Conservation (phyloP, 129 eudicot species). For the Pseudognaphalium luteoalbum region DNA sequence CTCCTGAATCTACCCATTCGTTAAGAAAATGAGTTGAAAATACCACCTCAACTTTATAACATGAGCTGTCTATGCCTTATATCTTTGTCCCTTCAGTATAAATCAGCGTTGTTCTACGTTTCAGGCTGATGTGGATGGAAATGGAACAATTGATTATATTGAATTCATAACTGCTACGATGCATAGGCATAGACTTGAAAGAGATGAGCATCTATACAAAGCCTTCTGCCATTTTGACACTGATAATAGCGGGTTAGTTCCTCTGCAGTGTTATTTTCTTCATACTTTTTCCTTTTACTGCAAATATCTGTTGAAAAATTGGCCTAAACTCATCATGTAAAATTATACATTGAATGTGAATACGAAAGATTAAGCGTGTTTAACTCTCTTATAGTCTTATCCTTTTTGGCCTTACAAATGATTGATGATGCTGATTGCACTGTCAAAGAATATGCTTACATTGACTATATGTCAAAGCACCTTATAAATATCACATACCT, state of each 20-base stretch:
- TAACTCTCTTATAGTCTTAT: neutral
- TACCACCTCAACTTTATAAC: neutral
- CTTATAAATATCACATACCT: neutral
- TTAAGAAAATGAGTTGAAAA: neutral
- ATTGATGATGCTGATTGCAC: neutral
- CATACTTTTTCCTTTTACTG: neutral
- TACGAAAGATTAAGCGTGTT: neutral
- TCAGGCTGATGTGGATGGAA: slow-evolving; percentile 64
- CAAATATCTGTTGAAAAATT: neutral
- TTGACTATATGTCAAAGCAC: neutral
- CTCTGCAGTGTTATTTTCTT: neutral
- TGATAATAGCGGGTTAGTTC: slow-evolving; percentile 56
- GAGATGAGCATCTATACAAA: slow-evolving; percentile 53
- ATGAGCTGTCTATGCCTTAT: neutral
- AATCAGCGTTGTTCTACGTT: neutral
- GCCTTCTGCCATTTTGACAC: slow-evolving; percentile 53
- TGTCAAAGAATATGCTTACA: neutral
- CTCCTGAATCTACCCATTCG: neutral
- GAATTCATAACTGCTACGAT: slow-evolving; percentile 58
- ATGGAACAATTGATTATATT: slow-evolving; percentile 54
- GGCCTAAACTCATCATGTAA: neutral
- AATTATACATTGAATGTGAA: neutral
- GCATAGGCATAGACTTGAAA: slow-evolving; percentile 55
- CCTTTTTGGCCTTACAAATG: neutral
- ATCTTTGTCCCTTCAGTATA: neutral